Conservation (phyloP, 768 basidiomycete species). For the Exsudoporus frostii region DNA sequence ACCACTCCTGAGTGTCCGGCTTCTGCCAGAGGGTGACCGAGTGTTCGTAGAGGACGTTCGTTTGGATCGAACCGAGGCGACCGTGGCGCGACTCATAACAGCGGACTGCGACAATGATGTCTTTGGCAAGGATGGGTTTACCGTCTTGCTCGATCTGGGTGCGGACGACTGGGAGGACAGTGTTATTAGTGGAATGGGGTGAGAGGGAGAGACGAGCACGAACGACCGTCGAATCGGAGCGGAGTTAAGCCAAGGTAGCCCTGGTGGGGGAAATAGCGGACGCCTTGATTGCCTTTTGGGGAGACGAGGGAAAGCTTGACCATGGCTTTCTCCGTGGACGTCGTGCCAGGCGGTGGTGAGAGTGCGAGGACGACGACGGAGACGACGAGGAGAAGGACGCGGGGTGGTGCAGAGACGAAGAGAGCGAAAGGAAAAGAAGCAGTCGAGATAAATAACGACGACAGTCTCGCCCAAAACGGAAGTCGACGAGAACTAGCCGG, state of each 20-base stretch:
- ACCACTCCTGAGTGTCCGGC: slow-evolving; percentile 52
- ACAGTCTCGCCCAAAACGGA: slow-evolving; percentile 23
- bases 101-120: slow-evolving; percentile 69
- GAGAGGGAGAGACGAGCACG: slow-evolving; percentile 25
- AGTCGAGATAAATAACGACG: slow-evolving; percentile 33
- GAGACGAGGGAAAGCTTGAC: slow-evolving; percentile 68
- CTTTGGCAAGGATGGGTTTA: slow-evolving; percentile 63
- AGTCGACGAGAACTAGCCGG: slow-evolving; percentile 29
- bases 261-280: slow-evolving; percentile 68
- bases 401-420: slow-evolving; percentile 12
- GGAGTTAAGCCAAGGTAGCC: slow-evolving; percentile 83
- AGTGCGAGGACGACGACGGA: slow-evolving; percentile 14
- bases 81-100: slow-evolving; percentile 79
- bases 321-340: slow-evolving; percentile 40
- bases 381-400: slow-evolving; percentile 16
- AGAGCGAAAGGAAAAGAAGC: slow-evolving; percentile 29
- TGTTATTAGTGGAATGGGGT: neutral
- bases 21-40: slow-evolving; percentile 68
- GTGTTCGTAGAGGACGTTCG: slow-evolving; percentile 68
- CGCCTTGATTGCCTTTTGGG: slow-evolving; percentile 65
- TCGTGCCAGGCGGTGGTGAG: slow-evolving; percentile 14
- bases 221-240: slow-evolving; percentile 73
- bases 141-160: slow-evolving; percentile 69
- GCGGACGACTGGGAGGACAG: slow-evolving; percentile 55
- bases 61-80: slow-evolving; percentile 52